Conservation (phyloP, 139 green algal genomes). For the Diplosphaera chodatii region DNA sequence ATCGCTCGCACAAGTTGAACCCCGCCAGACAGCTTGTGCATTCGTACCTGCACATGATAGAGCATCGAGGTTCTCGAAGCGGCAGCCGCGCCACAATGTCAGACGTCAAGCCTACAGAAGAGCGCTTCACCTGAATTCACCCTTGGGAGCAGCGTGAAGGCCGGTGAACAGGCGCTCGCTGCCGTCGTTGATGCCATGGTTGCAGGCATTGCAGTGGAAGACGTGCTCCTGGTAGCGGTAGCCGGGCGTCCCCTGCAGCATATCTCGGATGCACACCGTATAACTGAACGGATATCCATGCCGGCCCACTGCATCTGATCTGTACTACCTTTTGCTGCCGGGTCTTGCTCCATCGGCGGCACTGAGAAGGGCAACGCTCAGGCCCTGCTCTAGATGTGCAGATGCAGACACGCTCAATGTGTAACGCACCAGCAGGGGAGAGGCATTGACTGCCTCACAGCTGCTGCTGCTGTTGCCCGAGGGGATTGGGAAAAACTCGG, state of each 20-base stretch:
- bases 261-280: background rate
- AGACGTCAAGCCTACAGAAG: no score
- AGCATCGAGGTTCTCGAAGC: background rate
- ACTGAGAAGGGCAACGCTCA: no score
- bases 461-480: constrained; percentile 1
- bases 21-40: constrained; percentile 10
- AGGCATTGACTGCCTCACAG: background rate
- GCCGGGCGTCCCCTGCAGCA: no score
- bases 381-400: no score
- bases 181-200: constrained; percentile 36
- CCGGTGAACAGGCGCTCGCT: constrained; percentile 27
- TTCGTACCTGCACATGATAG: background rate
- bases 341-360: no score
- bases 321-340: no score
- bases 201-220: constrained; percentile 26
- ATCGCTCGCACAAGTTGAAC: constrained; percentile 15
- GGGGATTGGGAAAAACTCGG: background rate
- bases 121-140: constrained; percentile 19
- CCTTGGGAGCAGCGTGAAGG: constrained; percentile 14
- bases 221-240: constrained; percentile 33
- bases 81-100: no score
- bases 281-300: no score
- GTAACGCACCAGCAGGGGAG: constrained; percentile 4
- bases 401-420: no score
- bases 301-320: no score